These are phyloP conservation scores for Botrytis hyacinthi DNA, from an alignment of 2,329 filamentous ascomycete species.

Conservation along the genomic window DNA sequence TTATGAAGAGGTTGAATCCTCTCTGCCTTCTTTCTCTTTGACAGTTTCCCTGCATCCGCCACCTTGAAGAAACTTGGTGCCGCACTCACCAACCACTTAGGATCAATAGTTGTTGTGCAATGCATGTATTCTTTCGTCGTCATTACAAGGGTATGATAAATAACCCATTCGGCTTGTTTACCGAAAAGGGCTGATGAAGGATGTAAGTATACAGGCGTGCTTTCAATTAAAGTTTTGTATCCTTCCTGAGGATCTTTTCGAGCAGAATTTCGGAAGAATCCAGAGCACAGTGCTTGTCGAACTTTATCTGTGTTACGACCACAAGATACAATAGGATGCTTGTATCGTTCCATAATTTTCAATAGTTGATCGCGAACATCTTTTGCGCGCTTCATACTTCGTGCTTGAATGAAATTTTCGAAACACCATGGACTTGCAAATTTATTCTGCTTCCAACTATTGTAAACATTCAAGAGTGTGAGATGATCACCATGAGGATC, in stretches of 20 bases:
- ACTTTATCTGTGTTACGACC: slow-evolving; percentile 85
- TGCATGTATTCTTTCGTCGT: slow-evolving; percentile 99
- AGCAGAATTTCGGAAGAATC: slow-evolving; percentile 94
- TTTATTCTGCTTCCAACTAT: slow-evolving; percentile 85
- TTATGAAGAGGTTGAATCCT: slow-evolving; percentile 94
- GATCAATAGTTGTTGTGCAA: slow-evolving; percentile 86
- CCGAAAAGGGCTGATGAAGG: slow-evolving; percentile 89
- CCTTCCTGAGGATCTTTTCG: slow-evolving; percentile 95
- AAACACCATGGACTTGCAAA: slow-evolving; percentile 90
- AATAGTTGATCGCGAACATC: slow-evolving; percentile 91
- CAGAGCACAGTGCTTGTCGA: slow-evolving; percentile 82
- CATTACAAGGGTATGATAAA: slow-evolving; percentile 86
- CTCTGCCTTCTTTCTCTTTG: slow-evolving; percentile 90
- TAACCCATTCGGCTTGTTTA: slow-evolving; percentile 93
- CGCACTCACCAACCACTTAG: slow-evolving; percentile 89
- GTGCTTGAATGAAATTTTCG: slow-evolving; percentile 95
- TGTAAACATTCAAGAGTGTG: slow-evolving; percentile 94
- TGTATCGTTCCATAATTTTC: slow-evolving; percentile 91
- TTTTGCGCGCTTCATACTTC: slow-evolving; percentile 82
- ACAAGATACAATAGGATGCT: slow-evolving; percentile 77
- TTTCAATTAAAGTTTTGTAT: slow-evolving; percentile 95
- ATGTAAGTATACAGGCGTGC: slow-evolving; percentile 92
- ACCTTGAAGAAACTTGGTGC: slow-evolving; percentile 99
- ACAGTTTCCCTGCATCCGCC: slow-evolving; percentile 70
- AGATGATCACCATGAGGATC: slow-evolving; percentile 93